Evolutionary conservation across 179 eudicot species (phyloP).

Genomic region (Beta corolliflora): DNA sequence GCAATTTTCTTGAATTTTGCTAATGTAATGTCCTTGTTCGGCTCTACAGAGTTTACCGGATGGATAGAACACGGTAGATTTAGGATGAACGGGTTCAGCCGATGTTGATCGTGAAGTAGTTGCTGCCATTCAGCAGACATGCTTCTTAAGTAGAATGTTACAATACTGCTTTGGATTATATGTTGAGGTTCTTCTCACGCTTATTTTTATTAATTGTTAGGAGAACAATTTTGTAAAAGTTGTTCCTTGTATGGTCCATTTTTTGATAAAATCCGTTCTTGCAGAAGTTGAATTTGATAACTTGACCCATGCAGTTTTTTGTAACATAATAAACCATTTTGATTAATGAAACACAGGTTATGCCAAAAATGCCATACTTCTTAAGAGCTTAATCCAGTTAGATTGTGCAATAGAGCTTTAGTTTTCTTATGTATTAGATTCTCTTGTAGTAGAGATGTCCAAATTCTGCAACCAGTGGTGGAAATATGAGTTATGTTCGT

Average conservation of each 20-base stretch:
- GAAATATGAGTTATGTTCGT: no score
- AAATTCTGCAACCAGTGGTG: no score
- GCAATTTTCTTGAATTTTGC: neutral
- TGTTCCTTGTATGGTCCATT: neutral
- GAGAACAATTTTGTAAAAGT: constrained; percentile 16
- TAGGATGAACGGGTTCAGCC: neutral
- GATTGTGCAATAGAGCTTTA: neutral
- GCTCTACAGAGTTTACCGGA: neutral
- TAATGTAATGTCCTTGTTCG: neutral
- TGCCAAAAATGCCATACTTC: neutral
- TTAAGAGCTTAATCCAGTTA: neutral
- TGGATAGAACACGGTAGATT: neutral
- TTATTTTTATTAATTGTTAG: neutral
- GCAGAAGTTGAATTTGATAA: neutral
- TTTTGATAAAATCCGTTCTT: neutral
- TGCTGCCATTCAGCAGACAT: constrained; percentile 17
- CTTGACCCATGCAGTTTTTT: neutral
- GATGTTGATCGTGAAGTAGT: constrained; percentile 12
- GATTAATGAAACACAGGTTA: neutral
- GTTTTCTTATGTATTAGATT: neutral
- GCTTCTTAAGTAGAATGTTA: constrained; percentile 23
- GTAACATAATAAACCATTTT: constrained; percentile 1
- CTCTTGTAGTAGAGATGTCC: neutral
- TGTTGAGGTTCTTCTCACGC: constrained; percentile 14
- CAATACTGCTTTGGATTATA: neutral